These are phyloP conservation scores for Metarhizium brunneum DNA, from an alignment of 2,329 filamentous ascomycete species.

Conservation along the genomic window DNA sequence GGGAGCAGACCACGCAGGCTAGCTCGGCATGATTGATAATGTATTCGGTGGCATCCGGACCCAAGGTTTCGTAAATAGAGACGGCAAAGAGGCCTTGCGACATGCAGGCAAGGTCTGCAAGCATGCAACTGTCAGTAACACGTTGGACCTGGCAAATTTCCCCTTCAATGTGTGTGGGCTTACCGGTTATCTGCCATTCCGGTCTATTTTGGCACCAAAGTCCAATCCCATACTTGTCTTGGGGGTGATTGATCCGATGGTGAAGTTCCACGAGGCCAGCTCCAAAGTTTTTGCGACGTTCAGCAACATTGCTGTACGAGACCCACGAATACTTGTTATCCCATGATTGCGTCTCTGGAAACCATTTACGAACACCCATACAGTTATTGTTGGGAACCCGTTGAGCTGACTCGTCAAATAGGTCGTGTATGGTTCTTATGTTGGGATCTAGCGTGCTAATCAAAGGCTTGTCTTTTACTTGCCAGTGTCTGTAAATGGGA, in stretches of 20 bases:
- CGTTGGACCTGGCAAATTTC: background rate
- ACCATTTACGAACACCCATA: slow-evolving; percentile 73
- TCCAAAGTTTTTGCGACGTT: slow-evolving; percentile 74
- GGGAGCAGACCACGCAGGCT: slow-evolving; percentile 64
- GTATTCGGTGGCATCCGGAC: slow-evolving; percentile 82
- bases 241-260: slow-evolving; percentile 53
- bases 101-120: slow-evolving; percentile 69
- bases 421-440: slow-evolving; percentile 64
- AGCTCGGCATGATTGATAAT: slow-evolving; percentile 88
- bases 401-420: slow-evolving; percentile 62
- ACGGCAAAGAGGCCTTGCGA: slow-evolving; percentile 84
- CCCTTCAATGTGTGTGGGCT: slow-evolving; percentile 7
- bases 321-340: slow-evolving; percentile 71
- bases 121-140: background rate
- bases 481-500: slow-evolving; percentile 75
- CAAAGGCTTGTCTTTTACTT: slow-evolving; percentile 59
- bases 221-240: slow-evolving; percentile 60
- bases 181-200: slow-evolving; percentile 77
- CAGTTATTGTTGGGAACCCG: slow-evolving; percentile 59
- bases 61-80: slow-evolving; percentile 91
- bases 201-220: slow-evolving; percentile 78
- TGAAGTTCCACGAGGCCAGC: slow-evolving; percentile 78
- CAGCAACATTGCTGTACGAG: slow-evolving; percentile 69
- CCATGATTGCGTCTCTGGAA: slow-evolving; percentile 62
- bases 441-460: slow-evolving; percentile 63